Conservation (phyloP, 176 grass and related monocot genomes). For the Puccinellia tenuiflora region DNA sequence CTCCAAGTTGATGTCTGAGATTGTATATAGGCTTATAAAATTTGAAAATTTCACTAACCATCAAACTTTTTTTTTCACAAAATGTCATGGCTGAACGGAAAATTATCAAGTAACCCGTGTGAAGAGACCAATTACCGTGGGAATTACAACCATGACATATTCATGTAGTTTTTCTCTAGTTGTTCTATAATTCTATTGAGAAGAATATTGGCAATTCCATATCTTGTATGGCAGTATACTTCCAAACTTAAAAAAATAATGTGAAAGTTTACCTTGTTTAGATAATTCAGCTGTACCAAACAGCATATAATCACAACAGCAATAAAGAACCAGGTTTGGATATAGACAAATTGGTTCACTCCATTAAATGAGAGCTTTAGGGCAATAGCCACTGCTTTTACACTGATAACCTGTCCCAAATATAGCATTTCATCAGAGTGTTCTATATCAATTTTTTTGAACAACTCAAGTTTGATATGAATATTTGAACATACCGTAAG, state of each 20-base stretch:
- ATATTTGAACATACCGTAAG: slow-evolving; percentile 57
- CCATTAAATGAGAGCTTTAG: slow-evolving; percentile 77
- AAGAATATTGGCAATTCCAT: not conserved
- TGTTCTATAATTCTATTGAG: slow-evolving; percentile 1
- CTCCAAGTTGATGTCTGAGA: not conserved
- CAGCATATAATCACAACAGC: slow-evolving; percentile 62
- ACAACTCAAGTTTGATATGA: slow-evolving; percentile 1
- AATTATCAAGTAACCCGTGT: not conserved
- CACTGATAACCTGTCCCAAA: slow-evolving; percentile 73
- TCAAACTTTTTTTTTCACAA: not conserved
- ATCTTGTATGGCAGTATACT: not conserved
- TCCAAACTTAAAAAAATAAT: not conserved
- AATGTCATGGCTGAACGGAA: not conserved
- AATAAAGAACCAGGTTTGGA: slow-evolving; percentile 83
- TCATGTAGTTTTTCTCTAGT: not conserved
- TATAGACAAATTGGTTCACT: slow-evolving; percentile 79
- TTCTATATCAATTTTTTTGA: not conserved
- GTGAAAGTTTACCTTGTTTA: slow-evolving; percentile 69
- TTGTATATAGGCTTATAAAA: not conserved
- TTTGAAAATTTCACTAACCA: not conserved
- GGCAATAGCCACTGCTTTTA: slow-evolving; percentile 91
- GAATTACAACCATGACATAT: not conserved
- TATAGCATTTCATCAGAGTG: not conserved
- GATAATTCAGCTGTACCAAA: slow-evolving; percentile 83
- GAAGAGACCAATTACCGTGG: not conserved